phyloP scores from a whole-genome alignment of 2,329 filamentous ascomycete genomes.

The Beauveria sp. region DNA sequence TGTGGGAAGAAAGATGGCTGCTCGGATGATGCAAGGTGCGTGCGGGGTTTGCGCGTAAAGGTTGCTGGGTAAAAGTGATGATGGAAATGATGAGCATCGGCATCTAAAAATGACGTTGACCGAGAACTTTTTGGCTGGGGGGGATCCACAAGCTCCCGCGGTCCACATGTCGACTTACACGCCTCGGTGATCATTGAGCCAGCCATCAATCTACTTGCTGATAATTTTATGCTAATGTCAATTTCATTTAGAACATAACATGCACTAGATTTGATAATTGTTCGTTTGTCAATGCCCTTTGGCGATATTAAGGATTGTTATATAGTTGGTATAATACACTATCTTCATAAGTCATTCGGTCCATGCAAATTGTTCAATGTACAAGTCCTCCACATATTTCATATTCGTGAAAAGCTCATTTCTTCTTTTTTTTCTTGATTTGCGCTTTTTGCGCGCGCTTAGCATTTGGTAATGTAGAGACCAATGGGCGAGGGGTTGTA shows the following conservation, averaged over 20 bases:
- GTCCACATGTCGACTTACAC: background rate
- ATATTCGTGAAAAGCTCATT: background rate
- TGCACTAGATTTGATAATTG: no score
- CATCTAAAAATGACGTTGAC: constrained; percentile 2
- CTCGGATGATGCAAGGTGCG: background rate
- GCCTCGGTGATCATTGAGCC: background rate
- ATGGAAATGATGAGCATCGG: background rate
- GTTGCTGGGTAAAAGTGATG: background rate
- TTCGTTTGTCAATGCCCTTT: background rate
- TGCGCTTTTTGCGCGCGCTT: background rate
- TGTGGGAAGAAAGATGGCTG: background rate
- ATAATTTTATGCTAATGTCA: no score
- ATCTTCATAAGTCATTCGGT: background rate
- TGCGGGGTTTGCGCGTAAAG: background rate
- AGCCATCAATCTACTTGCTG: background rate
- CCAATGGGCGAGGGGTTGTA: constrained; percentile 44
- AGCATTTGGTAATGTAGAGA: constrained; percentile 30
- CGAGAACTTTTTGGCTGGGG: background rate
- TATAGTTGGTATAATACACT: constrained; percentile 9
- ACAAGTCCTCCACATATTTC: background rate
- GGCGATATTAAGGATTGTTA: constrained; percentile 11
- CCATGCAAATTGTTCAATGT: constrained; percentile 3
- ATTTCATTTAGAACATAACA: background rate
- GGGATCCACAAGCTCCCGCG: background rate
- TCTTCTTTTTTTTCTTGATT: background rate